These are phyloP conservation scores for Aurifilum marmelostoma DNA, from an alignment of 2,329 filamentous ascomycete species.

Conservation along the genomic window DNA sequence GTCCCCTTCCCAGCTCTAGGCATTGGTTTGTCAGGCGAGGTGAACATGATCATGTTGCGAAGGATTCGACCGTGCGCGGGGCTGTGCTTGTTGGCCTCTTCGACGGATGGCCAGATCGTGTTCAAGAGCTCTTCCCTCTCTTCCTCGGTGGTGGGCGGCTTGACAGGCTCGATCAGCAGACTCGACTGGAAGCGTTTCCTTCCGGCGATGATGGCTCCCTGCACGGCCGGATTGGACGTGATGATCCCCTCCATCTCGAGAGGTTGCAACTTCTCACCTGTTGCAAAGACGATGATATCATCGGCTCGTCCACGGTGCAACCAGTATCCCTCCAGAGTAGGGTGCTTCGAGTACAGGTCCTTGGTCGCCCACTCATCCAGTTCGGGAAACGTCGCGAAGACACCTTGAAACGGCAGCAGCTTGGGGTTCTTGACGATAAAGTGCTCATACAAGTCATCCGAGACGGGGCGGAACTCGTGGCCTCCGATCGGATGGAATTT, in stretches of 20 bases:
- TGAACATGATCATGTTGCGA: constrained; percentile 44
- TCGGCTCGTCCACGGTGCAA: constrained; percentile 37
- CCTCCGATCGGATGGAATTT: constrained; percentile 32
- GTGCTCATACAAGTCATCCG: constrained; percentile 36
- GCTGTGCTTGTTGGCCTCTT: constrained; percentile 22
- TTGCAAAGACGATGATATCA: constrained; percentile 24
- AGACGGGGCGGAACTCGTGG: constrained; percentile 15
- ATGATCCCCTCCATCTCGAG: constrained; percentile 24
- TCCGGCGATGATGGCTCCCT: constrained; percentile 13
- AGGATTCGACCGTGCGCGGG: constrained; percentile 50
- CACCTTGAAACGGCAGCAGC: constrained; percentile 31
- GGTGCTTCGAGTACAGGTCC: constrained; percentile 39
- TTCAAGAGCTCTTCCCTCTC: constrained; percentile 13
- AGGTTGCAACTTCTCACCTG: constrained; percentile 23
- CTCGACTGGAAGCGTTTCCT: constrained; percentile 18
- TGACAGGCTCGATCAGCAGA: constrained; percentile 15
- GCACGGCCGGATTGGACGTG: constrained; percentile 14
- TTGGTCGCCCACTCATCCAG: constrained; percentile 40
- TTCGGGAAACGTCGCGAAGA: constrained; percentile 36
- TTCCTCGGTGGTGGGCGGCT: neutral
- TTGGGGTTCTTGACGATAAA: constrained; percentile 32
- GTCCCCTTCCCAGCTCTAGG: constrained; percentile 50
- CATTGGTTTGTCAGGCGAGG: constrained; percentile 47
- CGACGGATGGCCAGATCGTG: constrained; percentile 13
- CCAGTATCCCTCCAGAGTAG: constrained; percentile 33